phyloP scores from a whole-genome alignment of 495 filamentous ascomycete genomes.

The Diplogelasinospora grovesii region DNA sequence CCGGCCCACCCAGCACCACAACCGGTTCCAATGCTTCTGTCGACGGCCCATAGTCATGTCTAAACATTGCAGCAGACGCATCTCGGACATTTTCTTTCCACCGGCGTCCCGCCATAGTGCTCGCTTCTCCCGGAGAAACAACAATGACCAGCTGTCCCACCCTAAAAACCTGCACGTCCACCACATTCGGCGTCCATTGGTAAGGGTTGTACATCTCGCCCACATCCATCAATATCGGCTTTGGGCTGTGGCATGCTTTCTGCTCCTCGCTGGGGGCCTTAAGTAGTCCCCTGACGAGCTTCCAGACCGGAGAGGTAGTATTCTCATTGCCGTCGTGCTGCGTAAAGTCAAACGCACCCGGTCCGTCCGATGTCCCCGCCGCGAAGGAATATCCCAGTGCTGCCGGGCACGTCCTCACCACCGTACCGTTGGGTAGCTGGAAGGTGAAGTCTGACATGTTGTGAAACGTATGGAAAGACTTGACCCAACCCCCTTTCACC shows the following conservation, averaged over 20 bases:
- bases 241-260: conserved; percentile 68
- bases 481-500: conserved; percentile 56
- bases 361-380: conserved; percentile 89
- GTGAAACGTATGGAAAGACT: conserved; percentile 68
- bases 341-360: conserved; percentile 89
- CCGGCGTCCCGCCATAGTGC: conserved; percentile 88
- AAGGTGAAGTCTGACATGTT: conserved; percentile 73
- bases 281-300: conserved; percentile 63
- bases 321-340: conserved; percentile 71
- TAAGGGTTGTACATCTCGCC: conserved; percentile 77
- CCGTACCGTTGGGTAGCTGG: conserved; percentile 64
- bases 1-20: conserved; percentile 86
- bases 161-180: conserved; percentile 83
- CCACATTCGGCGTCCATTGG: conserved; percentile 86
- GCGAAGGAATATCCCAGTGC: conserved; percentile 92
- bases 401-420: conserved; percentile 74
- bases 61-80: conserved; percentile 42
- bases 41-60: conserved; percentile 14
- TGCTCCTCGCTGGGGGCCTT: conserved; percentile 68
- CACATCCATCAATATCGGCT: conserved; percentile 85
- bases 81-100: conserved; percentile 76
- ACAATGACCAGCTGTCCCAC: conserved; percentile 86
- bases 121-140: conserved; percentile 84
- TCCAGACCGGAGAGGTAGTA: conserved; percentile 79
- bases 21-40: conserved; percentile 44